A percentile compares a stretch with the other conserved stretches of the same genome.
phyloP scores from a whole-genome alignment of 140 eudicot species.

The Flaveria floridana region DNA sequence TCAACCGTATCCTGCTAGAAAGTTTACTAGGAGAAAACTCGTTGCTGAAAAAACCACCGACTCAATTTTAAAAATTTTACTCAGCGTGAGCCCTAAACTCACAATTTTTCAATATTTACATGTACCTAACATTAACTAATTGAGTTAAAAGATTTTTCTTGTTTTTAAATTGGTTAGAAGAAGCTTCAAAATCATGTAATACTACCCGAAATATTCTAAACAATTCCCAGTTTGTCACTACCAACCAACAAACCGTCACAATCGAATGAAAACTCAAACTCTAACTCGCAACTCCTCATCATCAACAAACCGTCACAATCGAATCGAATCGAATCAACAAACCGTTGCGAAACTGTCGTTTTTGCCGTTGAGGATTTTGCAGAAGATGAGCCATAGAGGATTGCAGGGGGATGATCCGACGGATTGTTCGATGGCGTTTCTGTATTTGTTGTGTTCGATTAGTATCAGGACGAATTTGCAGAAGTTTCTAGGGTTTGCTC shows the following conservation, averaged over 20 bases:
- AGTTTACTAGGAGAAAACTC: too few species aligned
- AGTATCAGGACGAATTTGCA: slow-evolving; percentile 88
- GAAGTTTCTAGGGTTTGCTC: slow-evolving; percentile 90
- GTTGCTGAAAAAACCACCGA: too few species aligned
- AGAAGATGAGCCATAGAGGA: slow-evolving; percentile 87
- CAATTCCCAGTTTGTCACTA: neutral
- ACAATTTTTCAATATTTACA: too few species aligned
- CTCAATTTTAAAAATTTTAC: too few species aligned
- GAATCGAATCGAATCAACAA: too few species aligned
- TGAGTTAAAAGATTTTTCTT: too few species aligned
- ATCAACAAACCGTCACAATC: neutral
- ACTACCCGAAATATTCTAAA: neutral
- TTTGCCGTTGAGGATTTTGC: slow-evolving; percentile 64
- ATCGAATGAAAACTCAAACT: neutral
- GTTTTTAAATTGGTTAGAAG: too few species aligned
- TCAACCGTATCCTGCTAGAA: too few species aligned
- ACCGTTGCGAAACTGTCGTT: slow-evolving; percentile 72
- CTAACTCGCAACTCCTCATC: neutral
- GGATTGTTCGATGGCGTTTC: slow-evolving; percentile 98
- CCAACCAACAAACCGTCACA: neutral
- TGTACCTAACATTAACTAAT: too few species aligned
- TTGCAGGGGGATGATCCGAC: slow-evolving; percentile 78
- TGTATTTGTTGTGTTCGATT: slow-evolving; percentile 79
- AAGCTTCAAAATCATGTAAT: too few species aligned
- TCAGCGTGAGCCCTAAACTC: too few species aligned